Evolutionary conservation across 1,284 basidiomycete genomes (phyloP), one percentile per base, ranked within the genome.

Genomic region (Hemileia vastatrix): DNA sequence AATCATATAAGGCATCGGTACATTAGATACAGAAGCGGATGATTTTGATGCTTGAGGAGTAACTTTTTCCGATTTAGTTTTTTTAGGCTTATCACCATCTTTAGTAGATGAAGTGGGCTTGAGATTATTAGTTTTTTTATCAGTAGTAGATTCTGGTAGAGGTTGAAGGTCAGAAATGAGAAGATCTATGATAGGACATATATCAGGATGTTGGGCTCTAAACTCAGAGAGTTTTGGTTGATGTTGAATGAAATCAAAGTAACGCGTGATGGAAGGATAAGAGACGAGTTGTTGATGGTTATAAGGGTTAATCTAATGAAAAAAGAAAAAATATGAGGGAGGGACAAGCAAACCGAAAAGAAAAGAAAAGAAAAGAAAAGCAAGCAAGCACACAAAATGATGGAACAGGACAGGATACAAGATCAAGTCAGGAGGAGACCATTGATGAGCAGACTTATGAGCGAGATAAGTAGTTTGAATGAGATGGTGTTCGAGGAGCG

Each of bases 1-100:
- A 71, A 96, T 88, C 90, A 95, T 94, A 51, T 88, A 90, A 6
- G 91, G 92, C 24, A 84, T 78, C 47, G 90, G 89, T 68, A 86
- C 86, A 9, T 86, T 83, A 19, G 83, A 81, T 64, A 87, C 86
- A 59, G 83, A 77, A 33, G 77, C 74, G 1, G 75, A 75, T 2
- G 76, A 65, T 69, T 67, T 62, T 51, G 55, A 66, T 19, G 51
- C 65, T 19, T 63, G 82, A 65, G 81, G 78, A 45, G 78, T 75
- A 23, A 73, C 72, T 4, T 54, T 59, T 6, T 51, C 58, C 15
- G 55, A 48, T 40, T 63, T 49, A 55, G 51, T 61, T 44, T 53
- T 44, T 59, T 18, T 23, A 52, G 56, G 45, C 54, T 63, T 40
- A 40, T 43, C 15, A 19, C 59, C 19, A 61, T 32, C 27, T 15